These are phyloP conservation scores for Wickerhamomyces pijperi DNA, from an alignment of 805 yeast genomes.

Conservation along the genomic window DNA sequence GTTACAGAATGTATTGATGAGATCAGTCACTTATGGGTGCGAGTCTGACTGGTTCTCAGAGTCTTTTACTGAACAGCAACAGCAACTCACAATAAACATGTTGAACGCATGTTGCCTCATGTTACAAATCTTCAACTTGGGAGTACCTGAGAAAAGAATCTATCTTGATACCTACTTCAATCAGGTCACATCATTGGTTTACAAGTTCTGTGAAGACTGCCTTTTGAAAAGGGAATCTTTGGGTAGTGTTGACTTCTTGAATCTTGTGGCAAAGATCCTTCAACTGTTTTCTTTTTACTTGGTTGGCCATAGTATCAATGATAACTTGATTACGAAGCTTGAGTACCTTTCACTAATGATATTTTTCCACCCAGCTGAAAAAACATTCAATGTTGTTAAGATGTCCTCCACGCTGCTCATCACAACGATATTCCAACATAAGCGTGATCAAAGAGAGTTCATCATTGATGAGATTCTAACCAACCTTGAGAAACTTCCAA, in stretches of 20 bases:
- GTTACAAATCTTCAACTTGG: slow-evolving; percentile 29
- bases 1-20: slow-evolving; percentile 22
- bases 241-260: background rate
- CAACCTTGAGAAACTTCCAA: slow-evolving; percentile 38
- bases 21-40: slow-evolving; percentile 16
- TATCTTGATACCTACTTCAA: slow-evolving; percentile 33
- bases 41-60: slow-evolving; percentile 13
- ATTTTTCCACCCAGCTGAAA: slow-evolving; percentile 23
- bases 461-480: slow-evolving; percentile 49
- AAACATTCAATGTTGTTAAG: slow-evolving; percentile 12
- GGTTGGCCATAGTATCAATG: slow-evolving; percentile 26
- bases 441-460: slow-evolving; percentile 43
- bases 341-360: slow-evolving; percentile 38
- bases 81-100: slow-evolving; percentile 5
- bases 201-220: slow-evolving; percentile 22
- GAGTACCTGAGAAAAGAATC: slow-evolving; percentile 30
- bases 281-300: slow-evolving; percentile 13
- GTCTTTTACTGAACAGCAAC: background rate
- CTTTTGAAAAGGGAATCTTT: slow-evolving; percentile 11
- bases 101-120: slow-evolving; percentile 19
- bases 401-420: slow-evolving; percentile 11
- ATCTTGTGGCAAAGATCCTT: slow-evolving; percentile 7
- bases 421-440: slow-evolving; percentile 15
- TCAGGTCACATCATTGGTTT: slow-evolving; percentile 29
- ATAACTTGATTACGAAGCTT: slow-evolving; percentile 41